These are phyloP conservation scores for Malassezia furfur DNA, from an alignment of 1,284 basidiomycete genomes.

Conservation along the genomic window DNA sequence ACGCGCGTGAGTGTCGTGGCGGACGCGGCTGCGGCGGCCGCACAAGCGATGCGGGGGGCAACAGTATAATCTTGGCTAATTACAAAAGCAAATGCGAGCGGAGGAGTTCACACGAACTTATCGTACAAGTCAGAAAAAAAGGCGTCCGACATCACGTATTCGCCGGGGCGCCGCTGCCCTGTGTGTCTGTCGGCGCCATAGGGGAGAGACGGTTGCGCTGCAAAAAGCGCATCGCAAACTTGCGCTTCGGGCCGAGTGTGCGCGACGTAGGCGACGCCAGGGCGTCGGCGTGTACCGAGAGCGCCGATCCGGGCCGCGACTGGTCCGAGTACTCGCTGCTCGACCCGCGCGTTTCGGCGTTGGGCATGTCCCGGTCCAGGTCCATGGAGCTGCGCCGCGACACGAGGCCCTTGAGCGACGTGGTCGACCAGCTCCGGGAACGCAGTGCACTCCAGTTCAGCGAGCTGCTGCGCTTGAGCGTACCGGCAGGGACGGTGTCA, in stretches of 20 bases:
- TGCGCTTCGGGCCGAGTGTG: background rate
- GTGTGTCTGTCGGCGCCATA: background rate
- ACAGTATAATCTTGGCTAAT: background rate
- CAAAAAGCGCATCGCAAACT: constrained; percentile 12
- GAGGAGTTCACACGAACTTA: no score
- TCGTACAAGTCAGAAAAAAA: no score
- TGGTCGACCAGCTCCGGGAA: constrained; percentile 2
- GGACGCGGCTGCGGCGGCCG: background rate
- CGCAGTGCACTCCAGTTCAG: constrained; percentile 2
- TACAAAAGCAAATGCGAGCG: no score
- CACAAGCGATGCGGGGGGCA: background rate
- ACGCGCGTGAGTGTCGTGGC: background rate
- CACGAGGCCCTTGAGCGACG: background rate
- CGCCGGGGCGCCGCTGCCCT: background rate
- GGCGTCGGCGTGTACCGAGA: background rate
- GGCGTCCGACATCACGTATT: background rate
- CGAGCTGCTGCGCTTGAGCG: constrained; percentile 8
- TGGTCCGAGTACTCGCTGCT: background rate
- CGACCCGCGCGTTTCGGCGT: background rate
- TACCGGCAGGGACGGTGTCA: background rate
- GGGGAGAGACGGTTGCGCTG: constrained; percentile 14
- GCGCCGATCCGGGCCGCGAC: background rate
- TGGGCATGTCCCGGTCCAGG: background rate
- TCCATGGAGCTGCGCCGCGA: background rate
- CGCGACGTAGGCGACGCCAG: background rate